These are phyloP conservation scores for Trichomonascaceae sp. DNA, from an alignment of 1,139 yeast species.

Conservation along the genomic window DNA sequence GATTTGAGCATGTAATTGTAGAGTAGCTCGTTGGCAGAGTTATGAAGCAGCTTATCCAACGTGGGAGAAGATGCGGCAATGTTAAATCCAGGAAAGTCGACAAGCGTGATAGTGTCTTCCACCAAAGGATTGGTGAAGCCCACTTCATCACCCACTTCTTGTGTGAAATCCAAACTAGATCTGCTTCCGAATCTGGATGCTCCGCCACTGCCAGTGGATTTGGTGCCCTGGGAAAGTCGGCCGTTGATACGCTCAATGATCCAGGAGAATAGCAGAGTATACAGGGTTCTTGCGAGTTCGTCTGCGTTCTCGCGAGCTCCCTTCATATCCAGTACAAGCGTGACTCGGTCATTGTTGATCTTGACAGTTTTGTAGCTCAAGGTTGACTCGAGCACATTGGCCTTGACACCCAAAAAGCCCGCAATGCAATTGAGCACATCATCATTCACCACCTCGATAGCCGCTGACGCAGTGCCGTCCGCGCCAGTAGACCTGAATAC, in stretches of 20 bases:
- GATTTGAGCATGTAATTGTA: constrained; percentile 26
- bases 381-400: constrained; percentile 27
- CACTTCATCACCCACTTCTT: constrained; percentile 4
- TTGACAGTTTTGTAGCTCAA: constrained; percentile 28
- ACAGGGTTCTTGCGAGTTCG: constrained; percentile 30
- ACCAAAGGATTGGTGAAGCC: constrained; percentile 18
- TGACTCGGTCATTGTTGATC: constrained; percentile 28
- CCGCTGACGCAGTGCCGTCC: constrained; percentile 25
- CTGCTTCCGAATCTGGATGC: constrained; percentile 1
- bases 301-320: constrained; percentile 33
- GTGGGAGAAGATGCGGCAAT: constrained; percentile 25
- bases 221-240: constrained; percentile 21
- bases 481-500: constrained; percentile 24
- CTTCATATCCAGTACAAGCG: constrained; percentile 28
- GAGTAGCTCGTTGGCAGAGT: constrained; percentile 30
- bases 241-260: constrained; percentile 28
- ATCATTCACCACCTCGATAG: constrained; percentile 27
- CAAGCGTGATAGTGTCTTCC: constrained; percentile 25
- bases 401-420: constrained; percentile 28
- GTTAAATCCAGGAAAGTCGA: constrained; percentile 32
- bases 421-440: constrained; percentile 27
- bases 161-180: constrained; percentile 2
- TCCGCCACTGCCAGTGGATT: not conserved
- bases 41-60: constrained; percentile 28
- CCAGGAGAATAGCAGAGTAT: constrained; percentile 30